These are phyloP conservation scores for Candida dendrica DNA, from an alignment of 805 yeast species.

Conservation along the genomic window DNA sequence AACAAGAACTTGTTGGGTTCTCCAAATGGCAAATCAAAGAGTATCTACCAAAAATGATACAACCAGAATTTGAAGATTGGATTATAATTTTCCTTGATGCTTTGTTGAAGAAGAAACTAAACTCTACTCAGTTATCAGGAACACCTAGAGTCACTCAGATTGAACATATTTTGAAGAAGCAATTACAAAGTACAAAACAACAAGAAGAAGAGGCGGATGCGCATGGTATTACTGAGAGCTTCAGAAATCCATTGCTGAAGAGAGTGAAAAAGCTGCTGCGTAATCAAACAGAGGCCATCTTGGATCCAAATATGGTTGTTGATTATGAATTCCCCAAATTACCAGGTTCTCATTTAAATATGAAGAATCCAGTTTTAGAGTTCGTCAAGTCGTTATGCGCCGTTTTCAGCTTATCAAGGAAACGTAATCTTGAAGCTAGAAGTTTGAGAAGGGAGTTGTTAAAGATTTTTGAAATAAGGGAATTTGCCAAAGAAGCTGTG, in stretches of 20 bases:
- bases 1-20: slow-evolving; percentile 29
- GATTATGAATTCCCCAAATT: slow-evolving; percentile 70
- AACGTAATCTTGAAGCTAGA: slow-evolving; percentile 65
- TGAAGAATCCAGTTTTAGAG: slow-evolving; percentile 71
- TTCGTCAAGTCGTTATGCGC: slow-evolving; percentile 71
- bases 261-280: slow-evolving; percentile 60
- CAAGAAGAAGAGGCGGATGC: slow-evolving; percentile 30
- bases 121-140: slow-evolving; percentile 22
- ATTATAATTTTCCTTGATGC: slow-evolving; percentile 66
- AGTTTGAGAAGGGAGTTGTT: slow-evolving; percentile 69
- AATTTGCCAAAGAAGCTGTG: slow-evolving; percentile 69
- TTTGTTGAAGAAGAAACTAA: slow-evolving; percentile 45
- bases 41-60: slow-evolving; percentile 68
- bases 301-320: slow-evolving; percentile 52
- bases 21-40: slow-evolving; percentile 77
- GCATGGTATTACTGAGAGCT: slow-evolving; percentile 41
- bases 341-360: slow-evolving; percentile 61
- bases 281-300: slow-evolving; percentile 65
- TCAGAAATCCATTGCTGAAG: slow-evolving; percentile 57
- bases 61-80: slow-evolving; percentile 86
- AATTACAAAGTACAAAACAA: slow-evolving; percentile 22
- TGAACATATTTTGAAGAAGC: slow-evolving; percentile 42
- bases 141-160: slow-evolving; percentile 68
- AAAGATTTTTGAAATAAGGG: slow-evolving; percentile 69
- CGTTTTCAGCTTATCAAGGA: slow-evolving; percentile 58